Base-by-base conservation (phyloP, 495 filamentous ascomycete genomes). In the Xylaria venustula region DNA sequence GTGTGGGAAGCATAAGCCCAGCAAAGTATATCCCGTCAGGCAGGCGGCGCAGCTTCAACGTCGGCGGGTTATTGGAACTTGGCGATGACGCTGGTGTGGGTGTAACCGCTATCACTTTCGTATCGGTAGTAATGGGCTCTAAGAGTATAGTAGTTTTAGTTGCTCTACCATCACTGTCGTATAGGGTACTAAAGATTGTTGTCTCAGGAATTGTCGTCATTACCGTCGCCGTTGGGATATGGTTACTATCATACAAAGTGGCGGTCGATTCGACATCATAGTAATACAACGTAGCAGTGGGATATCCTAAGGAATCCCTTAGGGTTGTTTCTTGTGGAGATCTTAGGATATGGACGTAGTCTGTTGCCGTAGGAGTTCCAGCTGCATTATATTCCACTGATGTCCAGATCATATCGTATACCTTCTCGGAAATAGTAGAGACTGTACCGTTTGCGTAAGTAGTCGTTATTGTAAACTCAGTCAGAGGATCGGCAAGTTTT, bases 1-100 rank as follows among this genome's bases (percentile, higher is more conserved):
- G 44, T 8, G 70, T 70, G 32, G 73, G 73, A 12, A 75, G 60
- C 67, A 74, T 73, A 15, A 68, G 61, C 14, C 68, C 73, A 6
- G 62, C 42, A 49, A 75, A 71, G 58, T 75, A 74, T 17, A 65
- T 61, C 2, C 61, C 66, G 32, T 62, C 30, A 1, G 68, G 60
- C 8, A 74, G 54, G 5, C 61, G 55, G 5, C 52, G 52, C 1
- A 68, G 14, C 14, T 63, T 46, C 47, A 69, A 32, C 6, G 48
- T 14, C 41, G 57, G 60, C n/a, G 54, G 32, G 6, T 17, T 14
- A 41, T 61, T 44, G 9, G 51, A 25, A 19, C 34, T 37, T 1
- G 63, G 28, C 30, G 47, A 26, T 25, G 40, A 47, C 19, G 51
- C 63, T 19, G 62, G 26, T 15, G 59, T 67, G 12, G 69, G 64